A percentile compares a stretch with the other conserved stretches of the same genome.
Conservation (phyloP, 2,329 filamentous ascomycete genomes). For the Leptographium radiaticola region DNA sequence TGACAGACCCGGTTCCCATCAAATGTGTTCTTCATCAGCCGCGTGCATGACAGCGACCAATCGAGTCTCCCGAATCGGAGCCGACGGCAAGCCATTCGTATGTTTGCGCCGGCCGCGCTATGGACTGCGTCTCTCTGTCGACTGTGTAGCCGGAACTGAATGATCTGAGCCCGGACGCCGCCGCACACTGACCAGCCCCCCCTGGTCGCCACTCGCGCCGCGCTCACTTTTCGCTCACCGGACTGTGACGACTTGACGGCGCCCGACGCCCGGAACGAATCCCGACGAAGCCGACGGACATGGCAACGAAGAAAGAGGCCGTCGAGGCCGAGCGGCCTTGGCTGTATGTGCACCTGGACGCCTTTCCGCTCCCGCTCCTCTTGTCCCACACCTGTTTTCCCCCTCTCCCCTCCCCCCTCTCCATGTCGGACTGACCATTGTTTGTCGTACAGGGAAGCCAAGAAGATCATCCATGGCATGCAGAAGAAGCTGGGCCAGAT, state of each 20-base stretch:
- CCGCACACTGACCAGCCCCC: neutral
- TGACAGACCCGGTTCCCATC: neutral
- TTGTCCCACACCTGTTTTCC: neutral
- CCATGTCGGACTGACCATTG: neutral
- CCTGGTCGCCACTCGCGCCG: neutral
- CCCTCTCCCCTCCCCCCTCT: neutral
- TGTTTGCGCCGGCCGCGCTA: conserved; percentile 6
- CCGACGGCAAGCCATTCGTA: conserved; percentile 1
- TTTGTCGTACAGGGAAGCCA: conserved; percentile 9
- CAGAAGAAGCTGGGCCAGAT: conserved; percentile 12
- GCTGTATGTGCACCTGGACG: conserved; percentile 4
- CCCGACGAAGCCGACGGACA: neutral
- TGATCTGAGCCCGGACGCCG: conserved; percentile 11
- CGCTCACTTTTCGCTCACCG: neutral
- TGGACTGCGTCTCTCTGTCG: conserved; percentile 9
- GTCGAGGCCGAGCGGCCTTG: conserved; percentile 10
- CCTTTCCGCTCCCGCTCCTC: too few species aligned
- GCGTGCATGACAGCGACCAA: conserved; percentile 7
- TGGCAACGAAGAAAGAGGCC: conserved; percentile 1
- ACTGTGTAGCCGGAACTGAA: conserved; percentile 5
- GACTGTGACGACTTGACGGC: neutral
- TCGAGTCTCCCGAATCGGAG: conserved; percentile 5
- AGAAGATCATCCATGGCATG: conserved; percentile 10
- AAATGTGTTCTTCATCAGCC: conserved; percentile 9
- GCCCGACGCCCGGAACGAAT: neutral